Base-by-base conservation (phyloP, 2,329 filamentous ascomycete genomes). In the Coniochaeta sp. region DNA sequence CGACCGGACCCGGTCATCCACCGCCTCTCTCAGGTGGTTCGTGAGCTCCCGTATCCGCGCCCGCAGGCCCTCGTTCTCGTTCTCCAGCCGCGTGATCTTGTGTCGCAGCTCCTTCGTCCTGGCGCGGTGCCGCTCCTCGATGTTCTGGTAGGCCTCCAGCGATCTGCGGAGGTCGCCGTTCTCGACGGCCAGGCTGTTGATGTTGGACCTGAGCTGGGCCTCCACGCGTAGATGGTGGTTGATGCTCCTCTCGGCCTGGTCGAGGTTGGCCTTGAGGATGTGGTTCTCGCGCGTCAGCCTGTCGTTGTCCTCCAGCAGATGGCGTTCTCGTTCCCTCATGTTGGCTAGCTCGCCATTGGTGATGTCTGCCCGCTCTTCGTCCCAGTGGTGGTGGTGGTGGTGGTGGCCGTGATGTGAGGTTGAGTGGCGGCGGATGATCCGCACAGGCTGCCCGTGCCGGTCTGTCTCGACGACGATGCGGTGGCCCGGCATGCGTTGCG, bases 141-240 rank as follows among this genome's bases (percentile, higher is more conserved):
- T 62, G 22, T 70, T 70, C n/a, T 70, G 65, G 1, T 66, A 65
- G 30, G 65, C 70, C 32, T 77, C 74, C 40, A 73, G 62, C 7
- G 71, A 69, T n/a, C 70, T 71, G 14, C 75, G 72, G 5, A 80
- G 70, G 8, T 70, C 67, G 17, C 70, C 67, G 63, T 79, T 79
- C 34, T 79, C 75, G 17, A 70, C 69, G 2, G 66, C 63, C 4
- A 80, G 72, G 10, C 67, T 63, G 36, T 65, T 67, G 58, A 77
- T 69, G 60, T 75, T 71, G n/a, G 66, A 67, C 61, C 75, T 70
- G 1, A 79, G 71, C 44, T 74, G 66, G 1, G 73, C 72, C 6
- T 76, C 64, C 60, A 72, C 68, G 61, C 69, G 66, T 26, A 70
- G 66, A 5, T 75, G 66, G 26, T 71, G 69, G 38, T 73, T 70